Base-by-base conservation (phyloP, 768 basidiomycete species). In the Lentinula aciculospora region DNA sequence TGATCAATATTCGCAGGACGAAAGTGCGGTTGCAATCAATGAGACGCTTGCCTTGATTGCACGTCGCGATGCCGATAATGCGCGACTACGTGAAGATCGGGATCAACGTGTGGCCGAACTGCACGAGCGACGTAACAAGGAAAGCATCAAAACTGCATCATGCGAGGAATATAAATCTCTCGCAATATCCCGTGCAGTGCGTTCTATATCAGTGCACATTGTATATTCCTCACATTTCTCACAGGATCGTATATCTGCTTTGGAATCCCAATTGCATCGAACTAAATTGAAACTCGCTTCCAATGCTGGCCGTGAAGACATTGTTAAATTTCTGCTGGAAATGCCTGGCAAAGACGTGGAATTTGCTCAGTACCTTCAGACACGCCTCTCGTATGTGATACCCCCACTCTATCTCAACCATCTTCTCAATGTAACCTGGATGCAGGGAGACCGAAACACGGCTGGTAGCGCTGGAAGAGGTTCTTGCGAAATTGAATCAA, bases 201-300 rank as follows among this genome's bases (percentile, higher is more conserved):
- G 71, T 64, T 3, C 8, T 13, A 19, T 49, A 39, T 45, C 65
- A 66, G 74, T 27, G 31, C 27, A 13, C 27, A 19, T 36, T 21
- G 21, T 21, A 21, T 12, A 21, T 21, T 21, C 7, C 3, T 44
- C 4, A 42, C 21, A 23, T 21, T 12, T 23, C 21, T 3, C 9
- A 47, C 19, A 93, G 84, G 89, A 89, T 59, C 87, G 94, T 37
- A 85, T 98, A 44, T 67, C 68, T 12, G 81, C 83, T 28, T 68
- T 96, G 25, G 74, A 83, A 60, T 87, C 87, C 1, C 93, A 98
- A 68, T 73, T 89, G 10, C 77, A 74, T 40, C 79, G 94, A 23
- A 76, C 88, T 61, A 91, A 88, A 68, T 79, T 87, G 15, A 81
- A 82, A 29, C 73, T 95, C n/a, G 93, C 90, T 19, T 91, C 92